Percentiles rank a stretch among this genome's conserved stretches.
phyloP scores from a whole-genome alignment of 179 eudicot species.

The Silene noctiflora region DNA sequence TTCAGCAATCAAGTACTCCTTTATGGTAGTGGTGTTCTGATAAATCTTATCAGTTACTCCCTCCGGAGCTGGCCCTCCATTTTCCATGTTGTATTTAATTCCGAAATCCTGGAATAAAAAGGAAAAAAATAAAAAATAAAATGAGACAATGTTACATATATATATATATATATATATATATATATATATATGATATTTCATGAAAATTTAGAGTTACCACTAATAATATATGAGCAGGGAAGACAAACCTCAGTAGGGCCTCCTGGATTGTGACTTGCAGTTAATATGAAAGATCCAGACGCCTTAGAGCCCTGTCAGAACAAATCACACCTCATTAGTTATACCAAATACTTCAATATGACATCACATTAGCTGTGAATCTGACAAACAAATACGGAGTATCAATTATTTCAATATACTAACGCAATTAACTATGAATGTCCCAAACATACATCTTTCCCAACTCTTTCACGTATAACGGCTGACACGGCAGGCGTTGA shows the following conservation, averaged over 20 bases:
- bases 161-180: neutral
- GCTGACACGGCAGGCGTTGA: slow-evolving; percentile 99
- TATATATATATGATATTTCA: neutral
- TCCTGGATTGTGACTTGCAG: slow-evolving; percentile 99
- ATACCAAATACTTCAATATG: neutral
- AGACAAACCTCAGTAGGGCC: slow-evolving; percentile 83
- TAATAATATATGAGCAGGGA: slow-evolving; percentile 5
- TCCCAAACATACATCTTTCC: slow-evolving; percentile 62
- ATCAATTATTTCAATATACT: neutral
- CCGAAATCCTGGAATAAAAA: slow-evolving; percentile 75
- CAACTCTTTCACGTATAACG: slow-evolving; percentile 93
- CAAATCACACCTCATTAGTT: neutral
- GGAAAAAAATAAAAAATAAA: neutral
- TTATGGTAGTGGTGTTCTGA: slow-evolving; percentile 80
- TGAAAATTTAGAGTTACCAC: neutral
- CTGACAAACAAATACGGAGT: slow-evolving; percentile 6
- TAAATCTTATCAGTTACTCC: slow-evolving; percentile 85
- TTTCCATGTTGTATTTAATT: slow-evolving; percentile 96
- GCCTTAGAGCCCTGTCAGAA: slow-evolving; percentile 72
- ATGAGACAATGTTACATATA: neutral
- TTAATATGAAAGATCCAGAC: slow-evolving; percentile 83
- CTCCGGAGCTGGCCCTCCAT: slow-evolving; percentile 99
- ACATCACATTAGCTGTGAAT: neutral
- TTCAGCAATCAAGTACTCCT: slow-evolving; percentile 88
- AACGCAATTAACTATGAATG: neutral